phyloP scores from a whole-genome alignment of 179 eudicot genomes.

The Spinacia oleracea region DNA sequence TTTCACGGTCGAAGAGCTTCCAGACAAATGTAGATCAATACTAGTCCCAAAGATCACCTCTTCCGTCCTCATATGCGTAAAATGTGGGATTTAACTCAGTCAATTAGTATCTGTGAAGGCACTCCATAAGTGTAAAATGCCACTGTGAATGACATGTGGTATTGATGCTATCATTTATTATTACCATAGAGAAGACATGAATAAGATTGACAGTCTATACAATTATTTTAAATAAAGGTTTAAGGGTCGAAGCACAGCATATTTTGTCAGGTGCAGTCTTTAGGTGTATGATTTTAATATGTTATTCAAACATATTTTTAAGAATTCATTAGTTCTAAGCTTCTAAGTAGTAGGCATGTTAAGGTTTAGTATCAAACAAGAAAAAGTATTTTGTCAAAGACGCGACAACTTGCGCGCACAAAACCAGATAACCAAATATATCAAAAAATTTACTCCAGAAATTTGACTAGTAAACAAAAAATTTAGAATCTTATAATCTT shows the following conservation, averaged over 20 bases:
- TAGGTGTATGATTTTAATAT: conserved; percentile 6
- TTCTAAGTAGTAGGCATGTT: not conserved
- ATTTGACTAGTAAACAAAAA: not conserved
- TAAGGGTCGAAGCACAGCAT: not conserved
- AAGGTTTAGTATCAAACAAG: conserved; percentile 15
- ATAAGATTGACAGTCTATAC: not conserved
- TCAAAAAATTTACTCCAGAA: not conserved
- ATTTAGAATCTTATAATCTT: not conserved
- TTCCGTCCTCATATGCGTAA: not conserved
- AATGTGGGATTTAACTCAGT: not conserved
- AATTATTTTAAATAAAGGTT: conserved; percentile 7
- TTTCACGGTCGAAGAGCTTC: conserved; percentile 15
- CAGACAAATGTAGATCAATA: conserved; percentile 18
- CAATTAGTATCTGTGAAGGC: conserved; percentile 19
- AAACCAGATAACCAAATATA: not conserved
- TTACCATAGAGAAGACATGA: conserved; percentile 11
- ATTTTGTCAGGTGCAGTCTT: conserved; percentile 11
- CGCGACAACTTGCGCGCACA: conserved; percentile 18
- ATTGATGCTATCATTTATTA: not conserved
- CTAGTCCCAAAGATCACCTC: not conserved
- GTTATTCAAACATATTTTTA: not conserved
- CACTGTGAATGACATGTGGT: not conserved
- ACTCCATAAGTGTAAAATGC: conserved; percentile 3
- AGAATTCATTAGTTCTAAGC: not conserved
- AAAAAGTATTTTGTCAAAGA: conserved; percentile 14